Evolutionary conservation across 306 rosid genomes (phyloP).

Genomic region (Castanea mollissima): DNA sequence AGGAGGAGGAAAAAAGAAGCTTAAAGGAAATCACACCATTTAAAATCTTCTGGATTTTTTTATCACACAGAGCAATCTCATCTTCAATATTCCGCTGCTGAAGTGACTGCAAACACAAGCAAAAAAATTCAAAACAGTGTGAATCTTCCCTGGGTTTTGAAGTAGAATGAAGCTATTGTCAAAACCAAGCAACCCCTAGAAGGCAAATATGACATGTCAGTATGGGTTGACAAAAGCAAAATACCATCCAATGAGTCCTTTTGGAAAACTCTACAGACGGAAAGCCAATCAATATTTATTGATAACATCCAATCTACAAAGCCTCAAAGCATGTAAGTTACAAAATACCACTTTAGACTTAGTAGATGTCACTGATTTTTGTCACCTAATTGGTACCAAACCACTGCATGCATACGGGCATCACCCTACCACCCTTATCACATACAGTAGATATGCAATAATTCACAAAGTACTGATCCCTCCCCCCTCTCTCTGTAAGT

Average conservation of each 20-base stretch:
- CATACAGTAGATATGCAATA: background rate
- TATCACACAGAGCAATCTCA: constrained; percentile 61
- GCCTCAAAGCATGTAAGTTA: background rate
- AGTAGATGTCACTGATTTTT: background rate
- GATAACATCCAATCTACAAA: background rate
- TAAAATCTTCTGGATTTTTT: constrained; percentile 48
- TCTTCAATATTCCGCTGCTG: constrained; percentile 63
- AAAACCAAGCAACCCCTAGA: background rate
- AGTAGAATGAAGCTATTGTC: background rate
- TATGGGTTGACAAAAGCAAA: background rate
- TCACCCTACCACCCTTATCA: background rate
- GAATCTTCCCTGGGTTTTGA: background rate
- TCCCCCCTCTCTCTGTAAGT: background rate
- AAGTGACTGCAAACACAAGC: constrained; percentile 53
- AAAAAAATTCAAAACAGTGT: background rate
- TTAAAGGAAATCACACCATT: constrained; percentile 43
- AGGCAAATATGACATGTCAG: background rate
- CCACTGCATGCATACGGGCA: background rate
- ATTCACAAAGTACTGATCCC: background rate
- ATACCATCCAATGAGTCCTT: background rate
- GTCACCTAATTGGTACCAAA: background rate
- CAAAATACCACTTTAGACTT: background rate
- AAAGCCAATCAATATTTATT: background rate
- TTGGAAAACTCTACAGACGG: background rate
- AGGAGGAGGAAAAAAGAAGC: constrained; percentile 6